phyloP scores from a whole-genome alignment of 208 protist genomes.

The Trypanosoma grayi region DNA sequence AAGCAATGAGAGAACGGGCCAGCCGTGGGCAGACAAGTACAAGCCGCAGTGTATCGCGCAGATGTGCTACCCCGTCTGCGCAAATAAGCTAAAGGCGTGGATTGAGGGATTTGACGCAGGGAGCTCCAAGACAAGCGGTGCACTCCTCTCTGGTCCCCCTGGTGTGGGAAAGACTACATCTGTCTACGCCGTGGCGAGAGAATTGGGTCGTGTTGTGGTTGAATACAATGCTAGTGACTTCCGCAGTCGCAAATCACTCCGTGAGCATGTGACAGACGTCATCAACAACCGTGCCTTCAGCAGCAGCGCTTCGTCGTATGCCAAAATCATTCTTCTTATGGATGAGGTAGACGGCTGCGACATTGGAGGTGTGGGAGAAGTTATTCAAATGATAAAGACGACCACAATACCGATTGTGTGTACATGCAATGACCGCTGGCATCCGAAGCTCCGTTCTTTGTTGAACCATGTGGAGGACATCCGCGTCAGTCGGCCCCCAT shows the following conservation, averaged over 20 bases:
- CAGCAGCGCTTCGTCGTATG: slow-evolving; percentile 47
- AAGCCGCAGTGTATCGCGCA: slow-evolving; percentile 85
- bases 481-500: slow-evolving; percentile 87
- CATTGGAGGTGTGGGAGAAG: slow-evolving; percentile 95
- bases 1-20: background rate
- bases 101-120: slow-evolving; percentile 85
- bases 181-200: slow-evolving; percentile 88
- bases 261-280: slow-evolving; percentile 70
- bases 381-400: slow-evolving; percentile 95
- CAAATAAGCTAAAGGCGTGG: slow-evolving; percentile 92
- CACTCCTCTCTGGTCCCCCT: slow-evolving; percentile 95
- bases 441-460: slow-evolving; percentile 93
- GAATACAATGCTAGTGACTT: slow-evolving; percentile 99
- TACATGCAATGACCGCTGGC: slow-evolving; percentile 98
- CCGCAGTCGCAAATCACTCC: slow-evolving; percentile 93
- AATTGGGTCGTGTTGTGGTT: slow-evolving; percentile 90
- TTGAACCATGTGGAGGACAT: slow-evolving; percentile 96
- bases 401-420: slow-evolving; percentile 97
- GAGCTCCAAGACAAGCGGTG: slow-evolving; percentile 51
- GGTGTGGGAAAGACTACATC: slow-evolving; percentile 99
- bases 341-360: slow-evolving; percentile 99
- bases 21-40: slow-evolving; percentile 98
- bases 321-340: slow-evolving; percentile 95
- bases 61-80: slow-evolving; percentile 89
- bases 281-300: slow-evolving; percentile 83